phyloP scores from a whole-genome alignment of 805 yeast species.

The Nakazawaea ambrosiae region DNA sequence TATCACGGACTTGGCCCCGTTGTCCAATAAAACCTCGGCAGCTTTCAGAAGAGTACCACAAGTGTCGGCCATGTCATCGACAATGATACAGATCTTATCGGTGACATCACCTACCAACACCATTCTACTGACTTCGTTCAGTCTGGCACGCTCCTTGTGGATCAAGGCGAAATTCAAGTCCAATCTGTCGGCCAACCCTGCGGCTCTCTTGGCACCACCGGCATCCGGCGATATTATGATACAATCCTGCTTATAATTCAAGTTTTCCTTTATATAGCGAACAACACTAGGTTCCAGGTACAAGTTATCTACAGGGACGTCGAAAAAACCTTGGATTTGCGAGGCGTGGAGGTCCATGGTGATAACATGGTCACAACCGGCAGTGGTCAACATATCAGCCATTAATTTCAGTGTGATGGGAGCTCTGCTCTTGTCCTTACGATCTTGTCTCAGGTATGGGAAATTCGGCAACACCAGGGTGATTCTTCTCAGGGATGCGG shows the following conservation, averaged over 20 bases:
- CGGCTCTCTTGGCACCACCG: constrained; percentile 89
- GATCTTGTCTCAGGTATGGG: constrained; percentile 86
- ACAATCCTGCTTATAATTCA: constrained; percentile 46
- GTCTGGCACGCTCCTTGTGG: constrained; percentile 78
- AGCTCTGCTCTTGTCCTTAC: constrained; percentile 79
- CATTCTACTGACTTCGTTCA: constrained; percentile 80
- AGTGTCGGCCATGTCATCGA: constrained; percentile 88
- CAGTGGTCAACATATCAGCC: constrained; percentile 77
- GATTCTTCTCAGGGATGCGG: constrained; percentile 77
- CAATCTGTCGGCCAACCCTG: constrained; percentile 70
- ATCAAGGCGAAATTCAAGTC: constrained; percentile 79
- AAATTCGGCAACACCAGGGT: constrained; percentile 80
- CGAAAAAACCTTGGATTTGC: constrained; percentile 81
- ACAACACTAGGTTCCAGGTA: constrained; percentile 82
- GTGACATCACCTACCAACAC: constrained; percentile 81
- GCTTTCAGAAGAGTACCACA: constrained; percentile 84
- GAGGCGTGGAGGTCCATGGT: constrained; percentile 89
- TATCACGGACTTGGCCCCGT: constrained; percentile 65
- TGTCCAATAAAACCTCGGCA: constrained; percentile 63
- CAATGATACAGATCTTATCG: constrained; percentile 67
- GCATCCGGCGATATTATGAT: constrained; percentile 84
- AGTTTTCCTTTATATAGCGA: constrained; percentile 60
- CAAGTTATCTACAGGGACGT: constrained; percentile 76
- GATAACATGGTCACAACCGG: constrained; percentile 82
- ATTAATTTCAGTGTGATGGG: constrained; percentile 81